These are phyloP conservation scores for Daldinia loculata DNA, from an alignment of 495 filamentous ascomycete genomes.

Conservation along the genomic window DNA sequence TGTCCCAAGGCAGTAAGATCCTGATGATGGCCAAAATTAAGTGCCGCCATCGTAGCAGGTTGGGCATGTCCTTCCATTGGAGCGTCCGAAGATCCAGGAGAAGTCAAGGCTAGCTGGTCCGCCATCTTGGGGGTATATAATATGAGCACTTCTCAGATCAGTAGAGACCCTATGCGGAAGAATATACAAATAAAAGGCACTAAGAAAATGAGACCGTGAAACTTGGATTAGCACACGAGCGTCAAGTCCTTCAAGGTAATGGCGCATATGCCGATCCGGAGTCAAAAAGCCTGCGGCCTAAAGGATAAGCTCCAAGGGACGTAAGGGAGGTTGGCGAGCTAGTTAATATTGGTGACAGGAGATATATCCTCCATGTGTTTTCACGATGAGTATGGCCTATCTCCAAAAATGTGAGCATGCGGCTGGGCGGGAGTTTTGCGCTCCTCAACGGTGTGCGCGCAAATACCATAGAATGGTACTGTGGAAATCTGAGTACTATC, in stretches of 20 bases:
- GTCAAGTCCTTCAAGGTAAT: not conserved
- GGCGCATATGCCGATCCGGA: slow-evolving; percentile 8
- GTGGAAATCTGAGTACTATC: slow-evolving; percentile 12
- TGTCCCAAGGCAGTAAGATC: slow-evolving; percentile 29
- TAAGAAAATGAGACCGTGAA: slow-evolving; percentile 2
- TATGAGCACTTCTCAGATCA: slow-evolving; percentile 6
- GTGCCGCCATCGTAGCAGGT: slow-evolving; percentile 13
- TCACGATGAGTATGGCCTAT: slow-evolving; percentile 11
- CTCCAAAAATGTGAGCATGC: slow-evolving; percentile 8
- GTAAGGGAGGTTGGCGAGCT: not conserved
- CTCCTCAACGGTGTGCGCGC: slow-evolving; percentile 4
- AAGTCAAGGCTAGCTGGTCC: slow-evolving; percentile 32
- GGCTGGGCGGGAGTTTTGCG: slow-evolving; percentile 1
- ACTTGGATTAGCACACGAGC: slow-evolving; percentile 5
- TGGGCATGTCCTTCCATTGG: slow-evolving; percentile 28
- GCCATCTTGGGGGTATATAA: slow-evolving; percentile 27
- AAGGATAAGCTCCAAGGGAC: not conserved
- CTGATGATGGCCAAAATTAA: slow-evolving; percentile 23
- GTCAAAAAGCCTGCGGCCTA: not conserved
- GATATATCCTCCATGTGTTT: slow-evolving; percentile 4
- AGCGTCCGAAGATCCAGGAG: slow-evolving; percentile 31
- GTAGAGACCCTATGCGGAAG: not conserved
- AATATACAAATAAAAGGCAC: slow-evolving; percentile 13
- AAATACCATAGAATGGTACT: slow-evolving; percentile 3
- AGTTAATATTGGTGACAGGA: slow-evolving; percentile 21